These are phyloP conservation scores for Cercospora nicotianae DNA, from an alignment of 2,329 filamentous ascomycete genomes.

Conservation along the genomic window DNA sequence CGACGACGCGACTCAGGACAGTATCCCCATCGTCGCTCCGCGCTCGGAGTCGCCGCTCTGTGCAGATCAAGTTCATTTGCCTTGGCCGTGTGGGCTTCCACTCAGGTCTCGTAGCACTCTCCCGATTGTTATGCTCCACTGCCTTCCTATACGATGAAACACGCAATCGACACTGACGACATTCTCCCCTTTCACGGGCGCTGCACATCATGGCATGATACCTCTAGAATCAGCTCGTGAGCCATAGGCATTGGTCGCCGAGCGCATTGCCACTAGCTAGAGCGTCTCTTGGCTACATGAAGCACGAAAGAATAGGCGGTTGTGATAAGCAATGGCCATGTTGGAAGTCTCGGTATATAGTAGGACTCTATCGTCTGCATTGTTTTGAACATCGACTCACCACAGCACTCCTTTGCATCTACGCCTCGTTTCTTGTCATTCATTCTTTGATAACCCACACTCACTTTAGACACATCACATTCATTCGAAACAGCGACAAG, in stretches of 20 bases:
- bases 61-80: conserved; percentile 14
- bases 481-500: conserved; percentile 10
- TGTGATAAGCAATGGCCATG: not conserved
- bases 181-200: not conserved
- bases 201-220: not conserved
- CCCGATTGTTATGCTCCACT: not conserved
- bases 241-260: conserved; percentile 2
- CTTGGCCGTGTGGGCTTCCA: conserved; percentile 7
- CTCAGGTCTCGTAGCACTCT: conserved; percentile 5
- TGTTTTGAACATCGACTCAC: not conserved
- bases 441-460: not conserved
- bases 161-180: not conserved
- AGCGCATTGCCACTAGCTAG: not conserved
- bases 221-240: not conserved
- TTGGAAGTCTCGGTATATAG: conserved; percentile 2
- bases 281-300: not conserved
- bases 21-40: not conserved
- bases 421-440: conserved; percentile 10
- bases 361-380: not conserved
- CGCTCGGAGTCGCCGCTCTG: conserved; percentile 1
- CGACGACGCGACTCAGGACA: not conserved
- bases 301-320: not conserved
- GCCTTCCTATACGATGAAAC: conserved; percentile 3
- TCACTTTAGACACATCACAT: not conserved
- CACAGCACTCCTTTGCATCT: not conserved